Evolutionary conservation across 768 basidiomycete genomes (phyloP).

Genomic region (Leucocoprinus birnbaumii): DNA sequence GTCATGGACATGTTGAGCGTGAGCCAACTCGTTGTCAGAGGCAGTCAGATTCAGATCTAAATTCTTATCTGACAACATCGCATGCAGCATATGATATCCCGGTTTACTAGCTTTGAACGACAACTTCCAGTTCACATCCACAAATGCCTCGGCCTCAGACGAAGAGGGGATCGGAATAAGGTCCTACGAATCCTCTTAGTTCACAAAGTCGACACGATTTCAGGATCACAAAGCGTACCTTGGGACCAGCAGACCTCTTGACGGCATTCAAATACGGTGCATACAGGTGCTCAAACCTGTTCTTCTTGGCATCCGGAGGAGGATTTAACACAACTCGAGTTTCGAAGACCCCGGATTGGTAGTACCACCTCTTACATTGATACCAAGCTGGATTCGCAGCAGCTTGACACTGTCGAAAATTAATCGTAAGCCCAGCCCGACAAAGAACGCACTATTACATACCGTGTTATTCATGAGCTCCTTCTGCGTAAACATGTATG

Average conservation of each 20-base stretch:
- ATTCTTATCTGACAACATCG: not conserved
- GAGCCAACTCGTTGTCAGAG: conserved; percentile 19
- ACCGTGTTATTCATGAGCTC: conserved; percentile 20
- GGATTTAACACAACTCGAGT: conserved; percentile 19
- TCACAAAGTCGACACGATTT: not conserved
- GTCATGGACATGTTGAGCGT: conserved; percentile 21
- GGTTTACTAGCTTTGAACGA: conserved; percentile 24
- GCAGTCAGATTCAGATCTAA: conserved; percentile 15
- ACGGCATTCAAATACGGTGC: conserved; percentile 27
- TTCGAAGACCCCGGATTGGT: conserved; percentile 25
- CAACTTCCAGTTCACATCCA: conserved; percentile 32
- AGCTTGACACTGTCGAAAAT: too few species aligned
- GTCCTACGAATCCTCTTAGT: conserved; percentile 21
- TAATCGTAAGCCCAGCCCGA: too few species aligned
- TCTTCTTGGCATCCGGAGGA: too few species aligned
- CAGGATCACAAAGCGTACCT: conserved; percentile 17
- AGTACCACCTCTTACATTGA: conserved; percentile 23
- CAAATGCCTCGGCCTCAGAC: conserved; percentile 22
- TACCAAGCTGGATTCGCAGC: conserved; percentile 14
- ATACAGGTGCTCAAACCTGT: conserved; percentile 23
- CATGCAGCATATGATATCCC: conserved; percentile 17
- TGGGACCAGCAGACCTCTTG: conserved; percentile 22
- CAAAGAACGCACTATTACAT: too few species aligned
- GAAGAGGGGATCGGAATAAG: conserved; percentile 27
- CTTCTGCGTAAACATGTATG: conserved; percentile 25